phyloP scores from a whole-genome alignment of 352 stramenopile species.

The Phytophthora tubulina region DNA sequence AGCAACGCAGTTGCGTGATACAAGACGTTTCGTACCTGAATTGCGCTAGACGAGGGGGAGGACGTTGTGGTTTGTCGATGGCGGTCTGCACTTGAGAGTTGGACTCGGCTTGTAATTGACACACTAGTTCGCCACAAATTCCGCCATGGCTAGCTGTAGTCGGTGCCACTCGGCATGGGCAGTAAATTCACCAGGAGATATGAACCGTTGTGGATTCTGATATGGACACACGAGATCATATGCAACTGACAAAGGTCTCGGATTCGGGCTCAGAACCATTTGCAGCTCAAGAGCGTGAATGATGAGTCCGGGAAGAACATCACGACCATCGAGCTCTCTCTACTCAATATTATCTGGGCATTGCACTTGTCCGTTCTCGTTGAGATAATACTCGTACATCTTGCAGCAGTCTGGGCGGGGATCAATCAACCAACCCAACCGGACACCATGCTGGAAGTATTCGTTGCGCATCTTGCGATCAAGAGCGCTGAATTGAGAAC shows the following conservation, averaged over 20 bases:
- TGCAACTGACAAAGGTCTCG: constrained; percentile 25
- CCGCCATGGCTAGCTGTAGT: no score
- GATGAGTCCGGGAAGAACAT: constrained; percentile 36
- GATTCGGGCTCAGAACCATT: constrained; percentile 20
- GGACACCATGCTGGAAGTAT: constrained; percentile 20
- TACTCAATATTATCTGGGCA: constrained; percentile 16
- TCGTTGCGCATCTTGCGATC: constrained; percentile 25
- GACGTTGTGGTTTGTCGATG: no score
- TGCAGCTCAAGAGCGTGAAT: neutral
- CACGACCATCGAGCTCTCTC: constrained; percentile 37
- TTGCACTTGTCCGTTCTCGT: constrained; percentile 21
- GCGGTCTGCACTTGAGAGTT: no score
- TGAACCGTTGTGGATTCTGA: constrained; percentile 13
- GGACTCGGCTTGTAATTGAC: no score
- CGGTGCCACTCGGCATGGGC: constrained; percentile 29
- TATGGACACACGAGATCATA: constrained; percentile 25
- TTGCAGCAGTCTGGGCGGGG: constrained; percentile 8
- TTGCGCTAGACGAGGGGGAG: no score
- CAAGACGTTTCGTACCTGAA: no score
- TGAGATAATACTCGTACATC: constrained; percentile 37
- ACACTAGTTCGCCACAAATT: no score
- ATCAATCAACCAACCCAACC: constrained; percentile 22
- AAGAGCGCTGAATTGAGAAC: constrained; percentile 6
- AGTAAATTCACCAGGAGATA: constrained; percentile 5
- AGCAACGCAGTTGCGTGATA: no score